Percentiles rank a stretch among this genome's conserved stretches.
These are phyloP conservation scores for Cutaneotrichosporon arboriforme DNA, from an alignment of 1,284 basidiomycete genomes.

Conservation along the genomic window DNA sequence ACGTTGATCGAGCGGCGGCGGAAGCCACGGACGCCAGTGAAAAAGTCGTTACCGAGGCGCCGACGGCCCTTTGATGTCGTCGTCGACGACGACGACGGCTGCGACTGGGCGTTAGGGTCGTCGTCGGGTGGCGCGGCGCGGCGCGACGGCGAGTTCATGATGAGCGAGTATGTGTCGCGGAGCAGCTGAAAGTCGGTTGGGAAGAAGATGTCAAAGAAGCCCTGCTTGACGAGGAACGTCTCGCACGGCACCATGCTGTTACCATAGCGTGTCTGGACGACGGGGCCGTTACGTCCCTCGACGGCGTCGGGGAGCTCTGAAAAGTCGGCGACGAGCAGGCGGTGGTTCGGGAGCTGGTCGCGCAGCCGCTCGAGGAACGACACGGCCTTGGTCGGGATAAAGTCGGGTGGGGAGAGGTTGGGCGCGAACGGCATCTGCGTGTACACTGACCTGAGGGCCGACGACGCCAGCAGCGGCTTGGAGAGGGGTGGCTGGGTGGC, in stretches of 20 bases:
- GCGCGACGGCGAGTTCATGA: constrained; percentile 52
- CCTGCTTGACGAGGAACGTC: constrained; percentile 87
- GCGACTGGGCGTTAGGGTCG: too few species aligned
- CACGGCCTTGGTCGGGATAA: constrained; percentile 87
- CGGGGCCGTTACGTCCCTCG: constrained; percentile 78
- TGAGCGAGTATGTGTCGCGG: constrained; percentile 78
- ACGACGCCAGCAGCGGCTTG: constrained; percentile 31
- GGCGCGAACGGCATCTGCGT: constrained; percentile 75
- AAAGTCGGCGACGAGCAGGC: constrained; percentile 90
- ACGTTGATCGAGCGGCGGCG: constrained; percentile 36
- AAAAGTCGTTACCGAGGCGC: constrained; percentile 20
- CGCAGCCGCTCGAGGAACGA: constrained; percentile 78
- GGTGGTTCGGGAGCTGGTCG: constrained; percentile 79
- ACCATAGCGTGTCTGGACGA: constrained; percentile 88
- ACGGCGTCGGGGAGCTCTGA: constrained; percentile 79
- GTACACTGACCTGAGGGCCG: constrained; percentile 59
- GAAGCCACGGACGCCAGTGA: constrained; percentile 38
- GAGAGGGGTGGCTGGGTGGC: constrained; percentile 32
- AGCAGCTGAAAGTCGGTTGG: constrained; percentile 85
- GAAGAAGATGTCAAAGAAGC: constrained; percentile 99
- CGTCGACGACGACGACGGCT: neutral
- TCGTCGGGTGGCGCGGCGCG: constrained; percentile 5
- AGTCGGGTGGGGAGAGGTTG: constrained; percentile 85
- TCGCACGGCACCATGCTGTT: constrained; percentile 81
- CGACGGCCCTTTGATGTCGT: neutral